Evolutionary conservation across 331 rosid genomes (phyloP).

Genomic region (Cydonia oblonga): DNA sequence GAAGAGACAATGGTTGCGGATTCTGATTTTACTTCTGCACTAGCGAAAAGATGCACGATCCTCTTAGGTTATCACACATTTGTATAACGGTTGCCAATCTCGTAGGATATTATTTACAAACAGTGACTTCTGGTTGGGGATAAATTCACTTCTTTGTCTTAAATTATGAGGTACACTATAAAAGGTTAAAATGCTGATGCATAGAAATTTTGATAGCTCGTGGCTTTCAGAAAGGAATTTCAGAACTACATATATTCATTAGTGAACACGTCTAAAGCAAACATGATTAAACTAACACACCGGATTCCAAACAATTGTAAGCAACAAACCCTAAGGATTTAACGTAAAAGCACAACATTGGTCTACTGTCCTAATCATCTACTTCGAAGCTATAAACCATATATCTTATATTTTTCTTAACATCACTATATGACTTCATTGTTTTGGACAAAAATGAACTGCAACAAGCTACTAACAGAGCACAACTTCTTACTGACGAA

Average conservation of each 20-base stretch:
- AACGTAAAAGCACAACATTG: not conserved
- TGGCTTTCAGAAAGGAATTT: not conserved
- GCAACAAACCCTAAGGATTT: not conserved
- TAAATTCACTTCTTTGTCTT: not conserved
- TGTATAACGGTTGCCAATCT: not conserved
- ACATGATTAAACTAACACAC: too few relatives aligned
- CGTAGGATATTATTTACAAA: too few relatives aligned
- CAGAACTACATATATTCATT: too few relatives aligned
- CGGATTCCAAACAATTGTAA: not conserved
- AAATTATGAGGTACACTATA: not conserved
- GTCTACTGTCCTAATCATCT: not conserved
- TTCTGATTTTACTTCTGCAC: not conserved
- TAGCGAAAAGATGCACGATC: not conserved
- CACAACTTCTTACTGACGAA: not conserved
- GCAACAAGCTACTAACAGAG: not conserved
- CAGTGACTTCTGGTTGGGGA: too few relatives aligned
- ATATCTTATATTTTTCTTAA: not conserved
- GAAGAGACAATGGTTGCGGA: not conserved
- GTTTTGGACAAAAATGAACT: not conserved
- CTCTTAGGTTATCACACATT: not conserved
- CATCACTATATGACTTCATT: not conserved
- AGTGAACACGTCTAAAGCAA: not conserved
- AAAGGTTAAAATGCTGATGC: not conserved
- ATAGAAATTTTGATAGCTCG: not conserved
- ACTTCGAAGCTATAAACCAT: not conserved